Evolutionary conservation across 352 stramenopile species (phyloP), one percentile per base, ranked within the genome.

Genomic region (Pilasporangium apinafurcum): DNA sequence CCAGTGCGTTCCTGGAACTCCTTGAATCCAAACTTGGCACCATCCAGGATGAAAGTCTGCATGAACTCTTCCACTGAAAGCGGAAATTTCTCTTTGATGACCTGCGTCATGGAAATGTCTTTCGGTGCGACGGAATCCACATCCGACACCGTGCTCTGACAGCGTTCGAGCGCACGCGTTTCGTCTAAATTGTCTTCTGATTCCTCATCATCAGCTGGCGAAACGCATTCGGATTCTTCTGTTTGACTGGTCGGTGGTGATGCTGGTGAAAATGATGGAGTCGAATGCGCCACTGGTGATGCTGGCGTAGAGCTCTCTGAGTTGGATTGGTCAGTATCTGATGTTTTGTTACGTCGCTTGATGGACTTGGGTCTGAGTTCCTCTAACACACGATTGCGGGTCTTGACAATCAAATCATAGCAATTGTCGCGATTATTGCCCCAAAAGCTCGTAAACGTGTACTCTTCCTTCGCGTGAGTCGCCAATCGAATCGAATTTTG

Each of bases 391-490:
- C 64, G 73, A 26, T 80, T 51, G 22, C 74, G 76, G n/a, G 79
- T 85, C 52, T 70, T 65, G 10, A 53, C 30, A 25, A 93, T 78
- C n/a, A 93, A 50, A 7, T 90, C 73, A 37, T 74, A 90, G 58
- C 79, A 93, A 32, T 42, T 62, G 59, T 93, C 82, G 32, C 78
- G 72, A 45, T 92, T 88, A 39, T 64, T 81, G 21, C 82, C 78
- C 81, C 81, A 93, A 36, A 93, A 93, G 43, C 75, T 86, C 44
- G 76, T 85, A 58, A 93, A 89, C 47, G 82, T 89, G 51, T 83
- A 93, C 57, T 88, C 76, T 40, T 85, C 70, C 50, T 87, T 70
- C 20, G 25, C 26, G 25, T 66, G 65, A 13, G 73, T 89, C 26
- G 61, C 59, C 38, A 92, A 70, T 10, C 78, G 78, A 31, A 93